Conservation (phyloP, 73 alveolate species). For the Stentor coeruleus region DNA sequence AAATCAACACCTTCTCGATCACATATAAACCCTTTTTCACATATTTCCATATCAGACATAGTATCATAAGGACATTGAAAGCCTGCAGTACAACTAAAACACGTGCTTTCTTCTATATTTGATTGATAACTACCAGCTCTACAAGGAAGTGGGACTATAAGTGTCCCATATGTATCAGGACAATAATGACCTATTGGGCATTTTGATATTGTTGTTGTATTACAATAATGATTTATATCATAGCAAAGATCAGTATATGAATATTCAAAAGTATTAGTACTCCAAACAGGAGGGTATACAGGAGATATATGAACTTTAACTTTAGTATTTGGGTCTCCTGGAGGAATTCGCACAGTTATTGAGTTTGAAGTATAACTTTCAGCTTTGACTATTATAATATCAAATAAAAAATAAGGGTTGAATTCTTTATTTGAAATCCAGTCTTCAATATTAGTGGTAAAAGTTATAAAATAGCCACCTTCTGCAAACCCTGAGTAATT, state of each 20-base stretch:
- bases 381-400: neutral
- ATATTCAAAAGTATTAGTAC: neutral
- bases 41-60: slow-evolving; percentile 6
- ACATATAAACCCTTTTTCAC: slow-evolving; percentile 2
- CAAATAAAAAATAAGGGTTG: neutral
- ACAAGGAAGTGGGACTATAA: neutral
- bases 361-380: neutral
- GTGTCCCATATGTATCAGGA: neutral
- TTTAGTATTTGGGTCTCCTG: neutral
- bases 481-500: neutral
- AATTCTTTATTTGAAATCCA: neutral
- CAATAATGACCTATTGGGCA: slow-evolving; percentile 28
- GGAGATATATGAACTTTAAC: neutral
- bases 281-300: neutral
- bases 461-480: neutral
- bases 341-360: neutral
- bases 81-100: slow-evolving; percentile 45
- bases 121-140: slow-evolving; percentile 28
- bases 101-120: slow-evolving; percentile 28
- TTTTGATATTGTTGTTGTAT: neutral
- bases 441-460: neutral
- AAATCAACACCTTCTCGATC: slow-evolving; percentile 34
- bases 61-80: slow-evolving; percentile 27
- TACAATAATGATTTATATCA: neutral
- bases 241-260: neutral